These are phyloP conservation scores for Claviceps africana DNA, from an alignment of 2,329 filamentous ascomycete genomes.

Conservation along the genomic window DNA sequence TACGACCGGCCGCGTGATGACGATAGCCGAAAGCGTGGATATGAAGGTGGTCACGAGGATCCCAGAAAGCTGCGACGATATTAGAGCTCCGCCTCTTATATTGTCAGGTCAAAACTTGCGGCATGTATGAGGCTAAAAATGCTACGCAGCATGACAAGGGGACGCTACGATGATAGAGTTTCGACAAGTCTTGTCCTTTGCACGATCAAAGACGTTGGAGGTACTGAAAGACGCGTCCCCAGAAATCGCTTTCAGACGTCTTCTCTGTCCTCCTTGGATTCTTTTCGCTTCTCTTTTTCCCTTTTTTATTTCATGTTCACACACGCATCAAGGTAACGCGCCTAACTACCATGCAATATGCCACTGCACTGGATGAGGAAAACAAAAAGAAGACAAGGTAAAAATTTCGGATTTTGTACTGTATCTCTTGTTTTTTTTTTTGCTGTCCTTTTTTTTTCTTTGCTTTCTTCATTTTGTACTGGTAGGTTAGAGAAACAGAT, in stretches of 20 bases:
- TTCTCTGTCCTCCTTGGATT: neutral
- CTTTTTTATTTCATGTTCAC: neutral
- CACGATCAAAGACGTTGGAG: neutral
- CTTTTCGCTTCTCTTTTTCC: too few species aligned
- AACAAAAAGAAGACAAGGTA: neutral
- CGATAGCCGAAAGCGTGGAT: slow-evolving; percentile 51
- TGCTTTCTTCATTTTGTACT: slow-evolving; percentile 5
- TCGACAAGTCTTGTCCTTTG: neutral
- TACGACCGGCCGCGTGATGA: slow-evolving; percentile 44
- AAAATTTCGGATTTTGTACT: neutral
- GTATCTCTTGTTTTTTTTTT: neutral
- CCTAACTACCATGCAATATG: neutral
- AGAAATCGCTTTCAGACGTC: neutral
- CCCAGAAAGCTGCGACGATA: slow-evolving; percentile 52
- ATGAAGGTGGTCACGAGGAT: slow-evolving; percentile 73
- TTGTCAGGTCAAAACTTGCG: neutral
- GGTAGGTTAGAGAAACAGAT: slow-evolving; percentile 5
- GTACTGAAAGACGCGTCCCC: neutral
- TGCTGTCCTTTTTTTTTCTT: neutral
- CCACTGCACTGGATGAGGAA: slow-evolving; percentile 10
- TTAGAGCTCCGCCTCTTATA: slow-evolving; percentile 19
- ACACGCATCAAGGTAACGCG: slow-evolving; percentile 2
- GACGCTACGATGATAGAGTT: neutral
- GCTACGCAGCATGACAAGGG: neutral
- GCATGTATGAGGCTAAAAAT: neutral